Evolutionary conservation across 2,329 filamentous ascomycete species (phyloP), one percentile per base, ranked within the genome.

Genomic region (Talaromyces sp.): DNA sequence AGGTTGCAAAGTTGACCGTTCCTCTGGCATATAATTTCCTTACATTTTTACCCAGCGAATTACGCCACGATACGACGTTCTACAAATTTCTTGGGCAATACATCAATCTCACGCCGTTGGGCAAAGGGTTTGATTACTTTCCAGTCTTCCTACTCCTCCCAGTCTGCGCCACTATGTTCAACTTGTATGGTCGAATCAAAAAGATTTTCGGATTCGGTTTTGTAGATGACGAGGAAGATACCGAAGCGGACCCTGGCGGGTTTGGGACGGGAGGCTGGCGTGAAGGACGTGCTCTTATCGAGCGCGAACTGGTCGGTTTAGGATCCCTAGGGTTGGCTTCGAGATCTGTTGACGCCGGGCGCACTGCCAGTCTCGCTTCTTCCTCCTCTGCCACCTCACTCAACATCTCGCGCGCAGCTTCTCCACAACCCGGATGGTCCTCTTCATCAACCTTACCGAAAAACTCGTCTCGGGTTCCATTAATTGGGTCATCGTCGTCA

Each of bases 1-100:
- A 97, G 75, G 91, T 97, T 11, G 94, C 95, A 60, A 92, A 93
- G 72, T 87, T 99, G 50, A 97, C 91, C 1, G 92, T 99, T 0
- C 95, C 95, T 0, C 84, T 99, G 9, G 89, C 91, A 3, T 99
- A 97, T 85, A 99, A 99, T 79, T 99, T 98, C 74, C 85, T 97
- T 75, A 97, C 94, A 0, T 94, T 98, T 75, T 79, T 97, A 24
- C 90, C 91, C 0, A 83, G 82, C 8, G 82, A 83, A 13, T 86
- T 96, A 48, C 94, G 93, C 73, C 79, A 84, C 65, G 85, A 88
- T 70, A 97, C 93, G 0, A 87, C 88, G 0, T 99, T 98, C 77
- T 97, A 94, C 79, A 78, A 85, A 48, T 97, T 99, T 72, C 84
- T 99, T 0, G 95, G 95, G 7, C 81, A 86, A 50, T 84, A 92